Evolutionary conservation across 192 early-diverging fungal genomes (phyloP), one percentile per base, ranked within the genome.

Genomic region (Spizellomyces punctatus): DNA sequence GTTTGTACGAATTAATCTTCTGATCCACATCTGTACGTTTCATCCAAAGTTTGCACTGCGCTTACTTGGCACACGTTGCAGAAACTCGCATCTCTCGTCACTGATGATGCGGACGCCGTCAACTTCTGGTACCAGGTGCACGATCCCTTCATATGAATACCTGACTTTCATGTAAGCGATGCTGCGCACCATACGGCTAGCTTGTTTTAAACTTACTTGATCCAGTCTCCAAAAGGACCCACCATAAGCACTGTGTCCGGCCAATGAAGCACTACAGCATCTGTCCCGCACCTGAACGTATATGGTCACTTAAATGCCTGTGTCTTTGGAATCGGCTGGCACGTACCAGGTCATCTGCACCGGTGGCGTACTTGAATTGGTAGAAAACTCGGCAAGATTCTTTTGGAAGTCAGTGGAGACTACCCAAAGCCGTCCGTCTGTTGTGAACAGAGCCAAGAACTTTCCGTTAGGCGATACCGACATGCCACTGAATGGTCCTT

Each of bases 361-460:
- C 10, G 94, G 94, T 12, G 92, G 85, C 0, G 82, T 79, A 19
- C 77, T 61, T 0, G 86, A 89, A 44, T 82, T 80, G 8, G 91
- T 92, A 21, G 82, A 69, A 72, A 91, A 93, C 74, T 96, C 94
- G 0, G 96, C 94, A 41, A 96, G 78, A 52, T 91, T 95, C 52
- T 92, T 91, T 78, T 95, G 89, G 74, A 99, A 99, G 74, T 99
- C 96, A 8, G 91, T 89, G 2, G 98, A 98, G 1, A 98, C 91
- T 0, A 99, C 94, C 89, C 91, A 94, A 8, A 99, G 73, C 47
- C 90, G 86, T 47, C 92, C 93, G 50, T 85, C 83, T 8, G 73
- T 67, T 0, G 94, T 91, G 73, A 93, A 95, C 56, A 98, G 79
- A 0, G 95, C 95, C 43, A 96, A 79, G 46, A 93, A 93, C 19